A percentile compares a stretch with the other conserved stretches of the same genome.
Evolutionary conservation across 441 rosid species (phyloP).

Genomic region (Flueggea neowawraea): DNA sequence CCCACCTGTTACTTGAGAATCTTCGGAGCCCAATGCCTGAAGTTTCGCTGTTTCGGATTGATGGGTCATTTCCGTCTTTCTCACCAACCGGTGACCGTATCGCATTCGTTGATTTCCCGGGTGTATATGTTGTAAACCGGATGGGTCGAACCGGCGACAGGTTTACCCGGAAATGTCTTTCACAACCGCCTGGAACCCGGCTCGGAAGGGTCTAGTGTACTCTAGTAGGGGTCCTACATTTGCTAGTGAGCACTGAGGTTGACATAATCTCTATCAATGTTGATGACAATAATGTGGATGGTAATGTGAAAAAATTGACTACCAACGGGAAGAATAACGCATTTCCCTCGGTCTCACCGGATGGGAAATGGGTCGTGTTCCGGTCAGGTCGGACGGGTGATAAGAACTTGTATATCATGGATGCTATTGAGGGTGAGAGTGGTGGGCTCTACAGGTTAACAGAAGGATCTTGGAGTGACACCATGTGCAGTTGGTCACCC

Average conservation of each 20-base stretch:
- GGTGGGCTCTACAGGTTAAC: constrained; percentile 56
- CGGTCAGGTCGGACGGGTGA: constrained; percentile 79
- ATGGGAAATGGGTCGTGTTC: constrained; percentile 72
- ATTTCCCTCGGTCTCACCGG: constrained; percentile 78
- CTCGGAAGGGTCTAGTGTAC: constrained; percentile 56
- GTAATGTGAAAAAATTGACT: constrained; percentile 48
- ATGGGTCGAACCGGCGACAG: constrained; percentile 59
- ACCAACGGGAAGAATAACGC: constrained; percentile 73
- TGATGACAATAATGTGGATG: constrained; percentile 26
- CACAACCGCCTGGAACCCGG: constrained; percentile 77
- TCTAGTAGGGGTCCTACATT: constrained; percentile 72
- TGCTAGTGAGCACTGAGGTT: constrained; percentile 58
- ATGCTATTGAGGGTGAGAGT: constrained; percentile 56
- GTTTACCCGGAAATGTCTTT: constrained; percentile 54
- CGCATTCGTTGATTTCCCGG: constrained; percentile 72
- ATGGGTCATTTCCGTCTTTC: constrained; percentile 87
- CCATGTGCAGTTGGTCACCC: constrained; percentile 86
- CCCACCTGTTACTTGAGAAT: constrained; percentile 60
- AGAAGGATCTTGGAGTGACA: constrained; percentile 77
- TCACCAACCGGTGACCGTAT: constrained; percentile 69
- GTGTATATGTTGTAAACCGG: constrained; percentile 75
- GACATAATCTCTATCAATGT: constrained; percentile 63
- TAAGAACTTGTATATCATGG: constrained; percentile 83
- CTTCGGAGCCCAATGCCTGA: constrained; percentile 43
- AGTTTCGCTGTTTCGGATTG: constrained; percentile 66